These are phyloP conservation scores for Hapsidospora chrysogenum DNA, from an alignment of 495 filamentous ascomycete genomes.

Conservation along the genomic window DNA sequence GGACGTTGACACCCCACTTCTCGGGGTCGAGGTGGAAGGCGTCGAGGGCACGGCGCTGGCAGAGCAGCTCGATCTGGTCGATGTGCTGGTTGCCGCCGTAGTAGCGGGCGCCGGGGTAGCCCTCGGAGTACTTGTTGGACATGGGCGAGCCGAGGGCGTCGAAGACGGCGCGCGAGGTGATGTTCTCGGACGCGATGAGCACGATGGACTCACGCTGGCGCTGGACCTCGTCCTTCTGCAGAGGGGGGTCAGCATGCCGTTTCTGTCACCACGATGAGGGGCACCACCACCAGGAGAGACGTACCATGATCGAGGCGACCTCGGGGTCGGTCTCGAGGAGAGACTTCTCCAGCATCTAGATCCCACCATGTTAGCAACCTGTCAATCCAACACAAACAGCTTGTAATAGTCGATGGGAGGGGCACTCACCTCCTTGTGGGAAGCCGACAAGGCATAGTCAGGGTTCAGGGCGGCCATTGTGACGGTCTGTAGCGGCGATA, in stretches of 20 bases:
- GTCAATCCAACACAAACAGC: conserved; percentile 1
- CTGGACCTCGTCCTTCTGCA: conserved; percentile 80
- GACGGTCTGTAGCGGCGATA: too few relatives aligned
- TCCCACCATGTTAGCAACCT: conserved; percentile 30
- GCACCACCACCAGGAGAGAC: conserved; percentile 14
- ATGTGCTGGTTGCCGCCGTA: conserved; percentile 99
- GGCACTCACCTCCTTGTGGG: conserved; percentile 69
- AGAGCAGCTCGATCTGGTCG: conserved; percentile 85
- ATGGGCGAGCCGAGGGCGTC: conserved; percentile 80
- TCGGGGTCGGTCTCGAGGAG: conserved; percentile 78
- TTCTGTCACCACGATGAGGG: too few relatives aligned
- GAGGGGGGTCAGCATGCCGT: conserved; percentile 5
- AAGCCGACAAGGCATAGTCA: conserved; percentile 72
- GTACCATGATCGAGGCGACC: conserved; percentile 86
- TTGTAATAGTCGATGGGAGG: conserved; percentile 1
- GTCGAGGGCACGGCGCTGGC: conserved; percentile 86
- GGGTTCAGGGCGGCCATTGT: neutral
- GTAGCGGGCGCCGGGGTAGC: conserved; percentile 95
- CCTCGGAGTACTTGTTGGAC: conserved; percentile 99
- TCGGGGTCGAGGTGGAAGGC: conserved; percentile 74
- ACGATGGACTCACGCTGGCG: conserved; percentile 97
- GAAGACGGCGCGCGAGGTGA: conserved; percentile 78
- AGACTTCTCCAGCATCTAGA: conserved; percentile 75
- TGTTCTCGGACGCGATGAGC: conserved; percentile 88
- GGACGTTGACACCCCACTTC: conserved; percentile 98